Evolutionary conservation across 225 moss, liverwort and hornwort genomes (phyloP).

Genomic region (Sphagnum tenellum): DNA sequence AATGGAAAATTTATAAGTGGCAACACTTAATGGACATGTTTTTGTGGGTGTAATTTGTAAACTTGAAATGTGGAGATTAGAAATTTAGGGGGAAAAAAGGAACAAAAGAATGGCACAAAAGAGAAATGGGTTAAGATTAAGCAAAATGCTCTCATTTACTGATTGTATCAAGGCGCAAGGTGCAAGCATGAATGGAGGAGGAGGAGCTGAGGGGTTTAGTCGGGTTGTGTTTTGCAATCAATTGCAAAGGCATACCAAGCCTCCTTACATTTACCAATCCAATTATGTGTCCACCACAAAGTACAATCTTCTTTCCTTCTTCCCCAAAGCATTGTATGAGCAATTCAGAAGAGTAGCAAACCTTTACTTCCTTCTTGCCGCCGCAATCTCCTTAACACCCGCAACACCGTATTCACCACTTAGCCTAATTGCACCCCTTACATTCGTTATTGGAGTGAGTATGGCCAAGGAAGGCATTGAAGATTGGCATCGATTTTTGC

Average conservation of each 20-base stretch:
- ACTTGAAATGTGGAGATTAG: no score
- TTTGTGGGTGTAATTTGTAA: no score
- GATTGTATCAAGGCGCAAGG: constrained; percentile 48
- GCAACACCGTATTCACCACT: constrained; percentile 30
- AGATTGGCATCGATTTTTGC: constrained; percentile 81
- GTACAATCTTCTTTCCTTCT: constrained; percentile 44
- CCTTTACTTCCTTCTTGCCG: constrained; percentile 52
- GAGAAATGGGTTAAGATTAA: constrained; percentile 67
- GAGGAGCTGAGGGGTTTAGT: constrained; percentile 86
- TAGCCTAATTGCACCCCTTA: constrained; percentile 77
- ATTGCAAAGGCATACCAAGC: constrained; percentile 51
- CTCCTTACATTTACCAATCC: constrained; percentile 65
- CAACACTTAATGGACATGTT: no score
- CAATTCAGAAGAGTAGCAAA: constrained; percentile 64
- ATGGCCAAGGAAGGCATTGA: constrained; percentile 94
- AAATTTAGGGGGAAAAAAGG: no score
- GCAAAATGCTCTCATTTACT: constrained; percentile 88
- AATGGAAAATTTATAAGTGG: no score
- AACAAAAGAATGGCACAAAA: no score
- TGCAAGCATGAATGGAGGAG: constrained; percentile 23
- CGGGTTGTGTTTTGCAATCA: constrained; percentile 84
- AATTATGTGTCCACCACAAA: constrained; percentile 68
- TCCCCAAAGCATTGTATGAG: constrained; percentile 58
- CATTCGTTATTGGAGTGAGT: constrained; percentile 93
- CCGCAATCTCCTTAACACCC: constrained; percentile 39